Conservation (phyloP, 2,329 filamentous ascomycete genomes). For the Didymella segeticola region DNA sequence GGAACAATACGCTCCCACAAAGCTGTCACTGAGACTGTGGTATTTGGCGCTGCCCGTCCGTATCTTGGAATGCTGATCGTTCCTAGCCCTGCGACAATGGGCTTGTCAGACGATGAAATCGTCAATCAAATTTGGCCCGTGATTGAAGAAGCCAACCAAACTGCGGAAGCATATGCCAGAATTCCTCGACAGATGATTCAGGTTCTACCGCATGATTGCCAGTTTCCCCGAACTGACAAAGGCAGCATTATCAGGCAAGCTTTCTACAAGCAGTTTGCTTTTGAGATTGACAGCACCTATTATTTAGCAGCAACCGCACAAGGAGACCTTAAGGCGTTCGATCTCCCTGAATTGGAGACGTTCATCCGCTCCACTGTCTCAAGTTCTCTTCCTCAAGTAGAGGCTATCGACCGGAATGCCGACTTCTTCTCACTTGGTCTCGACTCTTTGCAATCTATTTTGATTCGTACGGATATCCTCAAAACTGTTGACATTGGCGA, state of each 20-base stretch:
- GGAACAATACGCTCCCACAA: conserved; percentile 60
- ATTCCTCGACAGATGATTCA: conserved; percentile 62
- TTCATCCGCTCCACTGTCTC: conserved; percentile 27
- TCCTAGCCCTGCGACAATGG: conserved; percentile 52
- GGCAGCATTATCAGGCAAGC: conserved; percentile 62
- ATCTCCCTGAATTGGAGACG: conserved; percentile 37
- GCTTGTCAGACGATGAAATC: conserved; percentile 53
- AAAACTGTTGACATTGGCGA: conserved; percentile 58
- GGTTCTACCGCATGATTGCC: conserved; percentile 54
- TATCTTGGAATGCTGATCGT: conserved; percentile 63
- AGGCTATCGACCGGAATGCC: conserved; percentile 41
- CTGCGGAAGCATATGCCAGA: conserved; percentile 60
- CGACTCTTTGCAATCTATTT: conserved; percentile 66
- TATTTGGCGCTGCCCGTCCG: conserved; percentile 62
- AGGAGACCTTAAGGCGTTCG: conserved; percentile 26
- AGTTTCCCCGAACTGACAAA: conserved; percentile 63
- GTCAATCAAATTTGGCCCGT: conserved; percentile 58
- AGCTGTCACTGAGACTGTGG: conserved; percentile 62
- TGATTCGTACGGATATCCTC: conserved; percentile 60
- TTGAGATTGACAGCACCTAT: conserved; percentile 58
- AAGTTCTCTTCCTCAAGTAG: conserved; percentile 20
- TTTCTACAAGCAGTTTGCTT: conserved; percentile 58
- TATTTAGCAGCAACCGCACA: conserved; percentile 15
- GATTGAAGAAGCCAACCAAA: conserved; percentile 58
- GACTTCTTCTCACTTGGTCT: conserved; percentile 67